Base-by-base conservation (phyloP, 495 filamentous ascomycete genomes). In the Tuber magnatum region DNA sequence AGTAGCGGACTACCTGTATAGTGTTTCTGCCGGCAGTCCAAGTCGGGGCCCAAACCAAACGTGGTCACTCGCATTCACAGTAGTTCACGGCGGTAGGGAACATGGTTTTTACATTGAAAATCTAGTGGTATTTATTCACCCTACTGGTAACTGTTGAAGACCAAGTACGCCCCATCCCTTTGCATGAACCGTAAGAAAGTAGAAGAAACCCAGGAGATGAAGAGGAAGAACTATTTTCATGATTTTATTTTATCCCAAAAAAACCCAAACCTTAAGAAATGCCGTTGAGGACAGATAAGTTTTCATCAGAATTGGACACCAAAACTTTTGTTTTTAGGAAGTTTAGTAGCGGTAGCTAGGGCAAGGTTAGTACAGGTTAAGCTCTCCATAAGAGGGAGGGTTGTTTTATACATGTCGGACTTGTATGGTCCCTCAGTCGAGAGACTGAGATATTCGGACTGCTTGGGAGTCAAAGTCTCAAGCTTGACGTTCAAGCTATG, bases 361-460 rank as follows among this genome's bases (percentile, higher is more conserved):
- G 51, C 18, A 41, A 39, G 1, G 81, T 88, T 80, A 88, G 86
- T 68, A 72, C 2, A 39, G 43, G 16, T 71, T 39, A 9, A 61
- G 16, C 73, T 24, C 28, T 68, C 22, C 43, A 44, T 5, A 39
- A 39, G 69, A 61, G 69, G 20, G 24, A 38, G 68, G 65, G 28
- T 39, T 44, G 18, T 73, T 85, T 46, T 86, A 77, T 87, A 89
- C 86, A 87, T 88, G 82, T 99, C 95, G 86, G 87, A 87, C 93
- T 99, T 99, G 92, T 88, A 99, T 74, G 95, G 95, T 79, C 95
- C 95, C 86, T 92, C 90, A 75, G 90, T 83, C 39, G 88, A 87
- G 74, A 99, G 87, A 82, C 92, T 89, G 84, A 97, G 90, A 87
- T 99, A 99, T 81, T 99, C 95, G 76, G 93, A 90, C 88, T 99